Evolutionary conservation across 2,329 filamentous ascomycete genomes (phyloP).

Genomic region (Nothophoma quercina): DNA sequence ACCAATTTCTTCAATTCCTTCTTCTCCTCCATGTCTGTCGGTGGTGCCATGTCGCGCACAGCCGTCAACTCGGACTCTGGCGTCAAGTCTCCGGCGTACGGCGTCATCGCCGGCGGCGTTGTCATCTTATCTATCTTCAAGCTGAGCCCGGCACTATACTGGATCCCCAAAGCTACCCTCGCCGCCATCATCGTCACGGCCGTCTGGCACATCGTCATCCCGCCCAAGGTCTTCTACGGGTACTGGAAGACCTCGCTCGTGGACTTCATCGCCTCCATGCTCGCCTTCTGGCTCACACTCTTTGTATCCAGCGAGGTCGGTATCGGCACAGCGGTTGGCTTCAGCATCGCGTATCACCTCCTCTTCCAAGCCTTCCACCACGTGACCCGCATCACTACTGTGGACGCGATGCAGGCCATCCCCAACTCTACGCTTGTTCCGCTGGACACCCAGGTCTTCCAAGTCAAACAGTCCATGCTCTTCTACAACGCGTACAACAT

Average conservation of each 20-base stretch:
- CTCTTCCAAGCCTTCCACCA: conserved; percentile 65
- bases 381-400: conserved; percentile 34
- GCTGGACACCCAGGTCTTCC: conserved; percentile 63
- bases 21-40: conserved; percentile 70
- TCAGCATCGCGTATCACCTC: conserved; percentile 60
- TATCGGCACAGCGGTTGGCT: conserved; percentile 64
- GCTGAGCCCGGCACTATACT: conserved; percentile 68
- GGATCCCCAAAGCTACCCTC: conserved; percentile 72
- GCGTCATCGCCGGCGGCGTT: conserved; percentile 66
- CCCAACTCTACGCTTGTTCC: conserved; percentile 34
- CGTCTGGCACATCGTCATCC: conserved; percentile 67
- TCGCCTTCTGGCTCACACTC: conserved; percentile 70
- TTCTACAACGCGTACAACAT: conserved; percentile 67
- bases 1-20: conserved; percentile 71
- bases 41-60: conserved; percentile 72
- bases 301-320: conserved; percentile 68
- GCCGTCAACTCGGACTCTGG: conserved; percentile 71
- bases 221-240: conserved; percentile 65
- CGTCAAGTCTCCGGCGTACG: conserved; percentile 68
- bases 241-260: conserved; percentile 71
- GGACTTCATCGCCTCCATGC: conserved; percentile 69
- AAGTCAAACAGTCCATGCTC: conserved; percentile 65
- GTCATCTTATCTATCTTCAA: conserved; percentile 69
- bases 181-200: conserved; percentile 73
- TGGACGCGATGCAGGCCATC: conserved; percentile 21